These are phyloP conservation scores for Agrocybe praecox DNA, from an alignment of 768 basidiomycete genomes.

Conservation along the genomic window DNA sequence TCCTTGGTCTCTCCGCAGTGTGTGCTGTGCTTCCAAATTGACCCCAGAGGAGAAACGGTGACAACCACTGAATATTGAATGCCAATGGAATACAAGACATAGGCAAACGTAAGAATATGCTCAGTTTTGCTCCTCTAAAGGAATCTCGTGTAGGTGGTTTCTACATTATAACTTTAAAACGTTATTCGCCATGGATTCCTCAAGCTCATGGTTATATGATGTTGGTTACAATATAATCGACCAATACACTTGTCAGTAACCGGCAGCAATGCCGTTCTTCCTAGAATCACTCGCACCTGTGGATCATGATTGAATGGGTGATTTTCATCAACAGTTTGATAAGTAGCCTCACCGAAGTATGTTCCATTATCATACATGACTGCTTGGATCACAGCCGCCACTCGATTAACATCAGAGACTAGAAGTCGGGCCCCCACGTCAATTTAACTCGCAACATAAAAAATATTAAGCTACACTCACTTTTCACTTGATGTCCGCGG, in stretches of 20 bases:
- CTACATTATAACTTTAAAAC: too few relatives aligned
- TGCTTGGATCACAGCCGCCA: constrained; percentile 76
- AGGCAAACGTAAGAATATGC: too few relatives aligned
- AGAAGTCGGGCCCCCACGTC: background rate
- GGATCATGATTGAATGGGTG: constrained; percentile 1
- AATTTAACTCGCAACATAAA: background rate
- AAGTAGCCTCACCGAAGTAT: constrained; percentile 59
- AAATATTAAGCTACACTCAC: constrained; percentile 35
- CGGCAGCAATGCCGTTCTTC: constrained; percentile 91
- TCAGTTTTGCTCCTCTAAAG: too few relatives aligned
- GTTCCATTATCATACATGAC: constrained; percentile 53
- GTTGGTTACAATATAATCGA: too few relatives aligned
- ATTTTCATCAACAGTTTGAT: constrained; percentile 2
- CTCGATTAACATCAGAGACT: constrained; percentile 71
- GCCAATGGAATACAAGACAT: too few relatives aligned
- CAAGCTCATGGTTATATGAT: too few relatives aligned
- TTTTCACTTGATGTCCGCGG: constrained; percentile 73
- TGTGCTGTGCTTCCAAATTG: too few relatives aligned
- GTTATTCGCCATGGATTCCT: too few relatives aligned
- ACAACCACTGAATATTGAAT: too few relatives aligned
- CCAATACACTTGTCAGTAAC: constrained; percentile 47
- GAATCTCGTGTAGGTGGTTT: too few relatives aligned
- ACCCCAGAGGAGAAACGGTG: too few relatives aligned
- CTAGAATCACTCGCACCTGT: constrained; percentile 90
- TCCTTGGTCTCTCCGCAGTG: too few relatives aligned